phyloP scores from a whole-genome alignment of 106 monocot genomes.

The Posidonia australis region DNA sequence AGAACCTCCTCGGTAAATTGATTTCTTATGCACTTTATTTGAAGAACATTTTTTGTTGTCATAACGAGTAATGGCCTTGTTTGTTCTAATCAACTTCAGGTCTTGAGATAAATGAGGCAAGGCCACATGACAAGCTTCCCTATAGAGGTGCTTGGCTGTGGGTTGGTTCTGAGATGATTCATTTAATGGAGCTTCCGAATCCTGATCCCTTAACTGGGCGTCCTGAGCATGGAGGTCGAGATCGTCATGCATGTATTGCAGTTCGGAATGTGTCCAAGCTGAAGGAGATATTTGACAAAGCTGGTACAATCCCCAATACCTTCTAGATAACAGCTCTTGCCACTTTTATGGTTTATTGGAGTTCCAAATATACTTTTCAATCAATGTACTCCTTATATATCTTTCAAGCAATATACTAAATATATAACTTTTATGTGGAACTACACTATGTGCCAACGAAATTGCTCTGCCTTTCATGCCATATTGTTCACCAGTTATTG shows the following conservation, averaged over 20 bases:
- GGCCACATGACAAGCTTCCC: conserved; percentile 88
- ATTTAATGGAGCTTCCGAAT: conserved; percentile 99
- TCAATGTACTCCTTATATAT: too few relatives aligned
- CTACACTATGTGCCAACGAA: too few relatives aligned
- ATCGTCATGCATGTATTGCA: conserved; percentile 93
- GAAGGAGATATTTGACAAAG: conserved; percentile 74
- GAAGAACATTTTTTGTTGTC: neutral
- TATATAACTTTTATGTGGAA: too few relatives aligned
- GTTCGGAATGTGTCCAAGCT: conserved; percentile 74
- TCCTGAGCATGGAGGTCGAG: conserved; percentile 92
- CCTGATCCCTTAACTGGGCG: conserved; percentile 98
- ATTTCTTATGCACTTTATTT: neutral
- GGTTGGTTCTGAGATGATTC: conserved; percentile 98
- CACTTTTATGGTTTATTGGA: too few relatives aligned
- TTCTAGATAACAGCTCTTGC: too few relatives aligned
- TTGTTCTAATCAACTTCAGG: too few relatives aligned
- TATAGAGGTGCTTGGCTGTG: conserved; percentile 98
- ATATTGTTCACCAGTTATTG: too few relatives aligned
- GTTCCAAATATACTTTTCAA: too few relatives aligned
- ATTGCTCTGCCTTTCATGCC: too few relatives aligned
- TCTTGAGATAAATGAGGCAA: conserved; percentile 82
- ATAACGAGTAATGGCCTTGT: neutral
- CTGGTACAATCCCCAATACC: conserved; percentile 66
- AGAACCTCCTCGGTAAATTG: conserved; percentile 68
- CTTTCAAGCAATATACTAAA: too few relatives aligned